phyloP scores from a whole-genome alignment of 441 rosid genomes.

The Mallotus repandus region DNA sequence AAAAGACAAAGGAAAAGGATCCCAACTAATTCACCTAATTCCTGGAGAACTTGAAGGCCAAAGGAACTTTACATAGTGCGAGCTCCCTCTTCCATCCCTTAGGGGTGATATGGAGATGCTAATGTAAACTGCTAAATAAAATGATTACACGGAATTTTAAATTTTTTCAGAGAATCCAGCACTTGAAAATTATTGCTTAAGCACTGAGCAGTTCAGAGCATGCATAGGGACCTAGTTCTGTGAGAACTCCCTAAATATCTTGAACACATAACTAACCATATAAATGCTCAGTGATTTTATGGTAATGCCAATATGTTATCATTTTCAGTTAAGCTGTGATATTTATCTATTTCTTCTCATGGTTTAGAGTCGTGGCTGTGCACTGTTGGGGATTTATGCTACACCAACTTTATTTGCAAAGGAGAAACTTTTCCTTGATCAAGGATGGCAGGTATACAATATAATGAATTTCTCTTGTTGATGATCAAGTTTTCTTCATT shows the following conservation, averaged over 20 bases:
- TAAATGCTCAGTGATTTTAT: not conserved
- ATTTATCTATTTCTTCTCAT: not conserved
- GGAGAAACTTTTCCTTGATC: constrained; percentile 79
- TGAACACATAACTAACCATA: not conserved
- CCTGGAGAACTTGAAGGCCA: not conserved
- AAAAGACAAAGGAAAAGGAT: too few relatives aligned
- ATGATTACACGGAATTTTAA: not conserved
- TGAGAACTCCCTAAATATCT: not conserved
- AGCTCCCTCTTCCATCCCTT: not conserved
- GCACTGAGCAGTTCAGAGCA: not conserved
- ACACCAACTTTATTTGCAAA: constrained; percentile 85
- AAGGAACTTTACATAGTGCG: not conserved
- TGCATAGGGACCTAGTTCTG: not conserved
- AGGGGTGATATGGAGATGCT: not conserved
- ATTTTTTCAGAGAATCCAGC: constrained; percentile 3
- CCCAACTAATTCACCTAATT: too few relatives aligned
- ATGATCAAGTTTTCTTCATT: not conserved
- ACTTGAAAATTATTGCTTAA: not conserved
- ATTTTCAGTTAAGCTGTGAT: not conserved
- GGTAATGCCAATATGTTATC: too few relatives aligned
- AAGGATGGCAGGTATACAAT: constrained; percentile 88
- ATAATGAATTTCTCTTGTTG: constrained; percentile 15
- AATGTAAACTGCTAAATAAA: not conserved
- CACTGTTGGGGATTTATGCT: constrained; percentile 72
- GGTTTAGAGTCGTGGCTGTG: constrained; percentile 90